Evolutionary conservation across 2,329 filamentous ascomycete species (phyloP).

Genomic region (Cercospora berteroae): DNA sequence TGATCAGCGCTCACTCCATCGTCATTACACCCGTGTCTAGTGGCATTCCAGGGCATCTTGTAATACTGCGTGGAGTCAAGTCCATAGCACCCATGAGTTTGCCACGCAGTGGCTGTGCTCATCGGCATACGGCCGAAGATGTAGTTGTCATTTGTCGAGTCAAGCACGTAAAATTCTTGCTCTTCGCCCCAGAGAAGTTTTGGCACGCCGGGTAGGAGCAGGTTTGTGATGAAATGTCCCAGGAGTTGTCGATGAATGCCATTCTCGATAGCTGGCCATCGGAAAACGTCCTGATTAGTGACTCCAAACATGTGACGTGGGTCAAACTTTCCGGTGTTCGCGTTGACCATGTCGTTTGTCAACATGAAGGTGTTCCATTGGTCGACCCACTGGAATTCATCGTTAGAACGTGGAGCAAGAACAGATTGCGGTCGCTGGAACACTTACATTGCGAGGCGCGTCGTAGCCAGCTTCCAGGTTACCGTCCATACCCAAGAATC

Average conservation of each 20-base stretch:
- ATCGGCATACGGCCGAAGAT: constrained; percentile 64
- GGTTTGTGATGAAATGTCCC: constrained; percentile 56
- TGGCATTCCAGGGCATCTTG: constrained; percentile 54
- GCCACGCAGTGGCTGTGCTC: constrained; percentile 59
- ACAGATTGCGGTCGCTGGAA: not conserved
- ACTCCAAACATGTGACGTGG: constrained; percentile 62
- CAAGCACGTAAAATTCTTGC: constrained; percentile 60
- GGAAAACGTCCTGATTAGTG: constrained; percentile 64
- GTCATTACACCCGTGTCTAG: constrained; percentile 55
- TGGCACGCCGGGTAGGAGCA: constrained; percentile 59
- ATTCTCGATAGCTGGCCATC: constrained; percentile 59
- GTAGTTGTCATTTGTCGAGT: constrained; percentile 62
- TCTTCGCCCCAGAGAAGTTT: constrained; percentile 62
- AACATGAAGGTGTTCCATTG: constrained; percentile 57
- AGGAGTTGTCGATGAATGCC: constrained; percentile 57
- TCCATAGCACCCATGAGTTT: constrained; percentile 60
- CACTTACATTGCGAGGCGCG: constrained; percentile 44
- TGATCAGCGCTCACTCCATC: constrained; percentile 58
- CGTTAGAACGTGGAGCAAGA: not conserved
- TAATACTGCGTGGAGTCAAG: constrained; percentile 56
- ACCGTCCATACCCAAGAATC: constrained; percentile 59
- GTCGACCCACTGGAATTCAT: constrained; percentile 40
- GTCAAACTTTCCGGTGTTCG: constrained; percentile 59
- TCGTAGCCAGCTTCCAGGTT: constrained; percentile 54
- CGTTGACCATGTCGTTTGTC: constrained; percentile 59